A percentile compares a stretch with the other conserved stretches of the same genome.
phyloP scores from a whole-genome alignment of 2,329 filamentous ascomycete species.

The Botrytis hyacinthi region DNA sequence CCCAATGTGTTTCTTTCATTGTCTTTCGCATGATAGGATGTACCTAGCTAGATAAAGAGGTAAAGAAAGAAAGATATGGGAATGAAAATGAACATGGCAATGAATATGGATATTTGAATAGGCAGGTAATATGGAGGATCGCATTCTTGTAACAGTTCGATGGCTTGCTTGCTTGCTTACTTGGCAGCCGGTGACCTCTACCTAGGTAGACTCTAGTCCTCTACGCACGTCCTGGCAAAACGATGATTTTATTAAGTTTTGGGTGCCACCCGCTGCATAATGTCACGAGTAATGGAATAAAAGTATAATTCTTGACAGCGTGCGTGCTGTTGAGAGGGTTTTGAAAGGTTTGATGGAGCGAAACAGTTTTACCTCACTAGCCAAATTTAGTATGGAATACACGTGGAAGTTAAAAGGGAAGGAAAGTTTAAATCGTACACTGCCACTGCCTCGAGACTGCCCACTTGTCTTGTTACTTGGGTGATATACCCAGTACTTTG shows the following conservation, averaged over 20 bases:
- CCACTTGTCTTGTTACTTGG: too few species aligned
- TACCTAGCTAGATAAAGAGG: background rate
- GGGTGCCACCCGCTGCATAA: background rate
- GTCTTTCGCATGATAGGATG: background rate
- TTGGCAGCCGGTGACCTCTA: background rate
- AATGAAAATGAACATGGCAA: background rate
- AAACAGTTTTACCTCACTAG: background rate
- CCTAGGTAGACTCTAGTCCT: too few species aligned
- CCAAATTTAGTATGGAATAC: background rate
- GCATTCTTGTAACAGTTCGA: background rate
- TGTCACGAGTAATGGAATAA: background rate
- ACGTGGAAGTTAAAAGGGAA: background rate
- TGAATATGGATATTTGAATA: background rate
- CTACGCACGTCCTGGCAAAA: background rate
- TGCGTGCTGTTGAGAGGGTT: background rate
- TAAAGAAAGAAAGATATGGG: background rate
- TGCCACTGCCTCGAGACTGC: too few species aligned
- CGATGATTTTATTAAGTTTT: background rate
- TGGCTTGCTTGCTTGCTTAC: background rate
- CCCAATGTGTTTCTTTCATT: background rate
- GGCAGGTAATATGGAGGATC: background rate
- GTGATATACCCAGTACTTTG: too few species aligned
- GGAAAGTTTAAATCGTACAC: background rate
- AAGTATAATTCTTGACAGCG: background rate
- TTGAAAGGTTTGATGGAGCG: background rate